Conservation (phyloP, 2,329 filamentous ascomycete species). For the Aspergillus sp. region DNA sequence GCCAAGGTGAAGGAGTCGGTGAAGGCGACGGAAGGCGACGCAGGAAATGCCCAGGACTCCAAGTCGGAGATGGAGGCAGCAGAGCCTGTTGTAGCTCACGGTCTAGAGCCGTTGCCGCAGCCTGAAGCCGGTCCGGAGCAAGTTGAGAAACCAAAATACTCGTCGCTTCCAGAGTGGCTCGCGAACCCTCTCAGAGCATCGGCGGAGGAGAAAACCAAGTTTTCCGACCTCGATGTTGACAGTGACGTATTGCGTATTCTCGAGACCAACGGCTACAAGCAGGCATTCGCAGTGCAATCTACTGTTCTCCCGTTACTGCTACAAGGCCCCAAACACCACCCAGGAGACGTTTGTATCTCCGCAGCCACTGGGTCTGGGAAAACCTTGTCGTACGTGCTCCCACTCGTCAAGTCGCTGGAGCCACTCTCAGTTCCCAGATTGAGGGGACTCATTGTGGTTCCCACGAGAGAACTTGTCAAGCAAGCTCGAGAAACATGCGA, state of each 20-base stretch:
- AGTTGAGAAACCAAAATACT: slow-evolving; percentile 56
- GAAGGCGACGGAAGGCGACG: slow-evolving; percentile 9
- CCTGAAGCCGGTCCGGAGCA: slow-evolving; percentile 49
- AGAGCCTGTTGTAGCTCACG: slow-evolving; percentile 34
- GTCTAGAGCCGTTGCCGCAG: slow-evolving; percentile 73
- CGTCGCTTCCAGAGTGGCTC: slow-evolving; percentile 73
- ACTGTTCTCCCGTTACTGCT: slow-evolving; percentile 72
- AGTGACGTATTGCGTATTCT: slow-evolving; percentile 53
- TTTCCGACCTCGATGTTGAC: slow-evolving; percentile 55
- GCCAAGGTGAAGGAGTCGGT: slow-evolving; percentile 12
- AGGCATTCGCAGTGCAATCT: slow-evolving; percentile 72
- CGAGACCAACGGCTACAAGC: slow-evolving; percentile 56
- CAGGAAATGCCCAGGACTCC: slow-evolving; percentile 2
- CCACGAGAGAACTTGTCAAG: slow-evolving; percentile 79
- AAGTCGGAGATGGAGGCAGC: slow-evolving; percentile 7
- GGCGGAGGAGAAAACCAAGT: slow-evolving; percentile 50
- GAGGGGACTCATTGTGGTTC: slow-evolving; percentile 74
- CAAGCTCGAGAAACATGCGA: slow-evolving; percentile 76
- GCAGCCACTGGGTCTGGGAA: slow-evolving; percentile 95
- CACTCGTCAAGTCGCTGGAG: slow-evolving; percentile 69
- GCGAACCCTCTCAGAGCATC: slow-evolving; percentile 63
- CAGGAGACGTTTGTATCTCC: slow-evolving; percentile 77
- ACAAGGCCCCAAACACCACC: slow-evolving; percentile 49
- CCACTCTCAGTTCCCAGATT: slow-evolving; percentile 56
- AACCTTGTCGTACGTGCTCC: slow-evolving; percentile 81